Conservation (phyloP, 768 basidiomycete genomes). For the Tricholoma sp. region DNA sequence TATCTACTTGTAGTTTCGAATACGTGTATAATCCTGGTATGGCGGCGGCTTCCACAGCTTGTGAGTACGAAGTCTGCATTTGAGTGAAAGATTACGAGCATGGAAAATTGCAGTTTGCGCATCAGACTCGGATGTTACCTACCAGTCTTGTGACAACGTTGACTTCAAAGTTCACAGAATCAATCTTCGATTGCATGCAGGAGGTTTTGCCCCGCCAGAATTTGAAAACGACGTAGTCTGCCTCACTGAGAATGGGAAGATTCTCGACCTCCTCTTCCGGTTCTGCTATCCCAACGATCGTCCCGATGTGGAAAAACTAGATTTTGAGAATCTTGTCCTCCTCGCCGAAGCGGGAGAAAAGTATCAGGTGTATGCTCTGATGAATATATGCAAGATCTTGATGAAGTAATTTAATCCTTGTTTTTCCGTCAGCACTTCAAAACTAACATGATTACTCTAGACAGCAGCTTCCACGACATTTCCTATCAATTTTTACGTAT, state of each 20-base stretch:
- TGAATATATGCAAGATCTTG: neutral
- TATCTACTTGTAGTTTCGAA: neutral
- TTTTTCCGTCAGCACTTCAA: neutral
- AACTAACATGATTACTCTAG: neutral
- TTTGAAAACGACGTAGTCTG: constrained; percentile 3
- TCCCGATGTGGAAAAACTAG: neutral
- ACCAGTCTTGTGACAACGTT: constrained; percentile 8
- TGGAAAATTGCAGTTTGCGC: constrained; percentile 1
- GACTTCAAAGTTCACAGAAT: constrained; percentile 10
- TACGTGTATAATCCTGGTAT: neutral
- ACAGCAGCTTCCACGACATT: neutral
- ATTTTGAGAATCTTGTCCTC: neutral
- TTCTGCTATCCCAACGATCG: neutral
- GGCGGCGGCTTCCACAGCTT: neutral
- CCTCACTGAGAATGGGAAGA: constrained; percentile 1
- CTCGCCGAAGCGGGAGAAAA: neutral
- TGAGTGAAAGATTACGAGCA: neutral
- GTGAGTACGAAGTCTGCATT: neutral
- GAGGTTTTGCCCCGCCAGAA: constrained; percentile 6
- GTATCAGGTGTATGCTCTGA: neutral
- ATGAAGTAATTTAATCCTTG: neutral
- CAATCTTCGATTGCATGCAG: constrained; percentile 6
- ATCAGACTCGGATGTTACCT: constrained; percentile 9
- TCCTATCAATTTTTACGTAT: neutral
- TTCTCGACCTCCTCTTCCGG: neutral